Evolutionary conservation across 192 early-diverging fungal species (phyloP), one percentile per base, ranked within the genome.

Genomic region (Coemansia sp.): DNA sequence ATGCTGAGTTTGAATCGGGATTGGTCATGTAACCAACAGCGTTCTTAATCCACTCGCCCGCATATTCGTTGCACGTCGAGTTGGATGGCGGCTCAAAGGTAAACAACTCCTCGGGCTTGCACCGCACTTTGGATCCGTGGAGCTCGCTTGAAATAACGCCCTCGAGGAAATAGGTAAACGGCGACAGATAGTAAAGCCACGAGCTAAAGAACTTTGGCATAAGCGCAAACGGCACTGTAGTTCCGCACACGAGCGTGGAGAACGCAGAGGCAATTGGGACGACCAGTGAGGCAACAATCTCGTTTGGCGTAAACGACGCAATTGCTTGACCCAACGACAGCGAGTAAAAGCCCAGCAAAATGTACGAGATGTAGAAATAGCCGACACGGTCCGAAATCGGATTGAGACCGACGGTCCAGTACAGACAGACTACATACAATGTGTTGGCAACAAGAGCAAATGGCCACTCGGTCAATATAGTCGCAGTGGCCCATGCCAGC

Each of bases 121-220:
- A 89, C 0, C 22, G 44, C 9, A 89, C 83, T 2, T 58, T 53
- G 2, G 82, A 65, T 25, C 67, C 76, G 56, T 85, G 75, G 54
- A 89, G 72, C 31, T 82, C 84, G 69, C 85, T 85, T 62, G 78
- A 78, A 23, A 87, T 76, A 21, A 84, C 65, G 54, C 87, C 86
- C 68, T 87, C 87, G 36, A 87, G 62, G 36, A 81, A 73, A 68
- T 89, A 87, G 47, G 72, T 69, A 65, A 83, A 87, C 1, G 86
- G 85, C 55, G 84, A 82, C 14, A 87, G 57, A 76, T 78, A 83
- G 73, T 89, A 89, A 83, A 89, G 83, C 85, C 85, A 89, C 0
- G 68, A 37, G 44, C 78, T 71, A 84, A 86, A 89, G 74, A 89
- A 89, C 47, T 65, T 54, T 48, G 85, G 82, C 83, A 89, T 84